These are phyloP conservation scores for Gomphus bonarii DNA, from an alignment of 1,284 basidiomycete species.

Conservation along the genomic window DNA sequence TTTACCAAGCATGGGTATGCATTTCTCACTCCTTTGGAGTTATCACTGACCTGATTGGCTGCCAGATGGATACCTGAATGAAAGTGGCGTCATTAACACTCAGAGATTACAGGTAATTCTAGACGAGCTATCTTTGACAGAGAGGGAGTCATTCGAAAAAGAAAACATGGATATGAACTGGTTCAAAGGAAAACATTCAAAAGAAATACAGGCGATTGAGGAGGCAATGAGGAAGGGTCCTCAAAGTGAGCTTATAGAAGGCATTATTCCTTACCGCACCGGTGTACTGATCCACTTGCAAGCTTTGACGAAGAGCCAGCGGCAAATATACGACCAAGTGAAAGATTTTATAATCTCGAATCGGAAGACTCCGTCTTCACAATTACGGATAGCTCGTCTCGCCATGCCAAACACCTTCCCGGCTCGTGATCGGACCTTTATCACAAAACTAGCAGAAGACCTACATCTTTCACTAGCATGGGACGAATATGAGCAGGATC, in stretches of 20 bases:
- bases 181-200: conserved; percentile 83
- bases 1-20: conserved; percentile 67
- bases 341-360: conserved; percentile 61
- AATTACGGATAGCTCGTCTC: conserved; percentile 34
- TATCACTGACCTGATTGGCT: conserved; percentile 3
- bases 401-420: conserved; percentile 69
- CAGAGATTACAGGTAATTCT: conserved; percentile 79
- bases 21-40: not conserved
- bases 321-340: conserved; percentile 67
- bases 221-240: conserved; percentile 22
- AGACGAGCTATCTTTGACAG: conserved; percentile 81
- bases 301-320: conserved; percentile 69
- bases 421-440: conserved; percentile 69
- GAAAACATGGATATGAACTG: conserved; percentile 84
- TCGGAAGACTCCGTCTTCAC: conserved; percentile 28
- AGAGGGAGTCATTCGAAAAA: conserved; percentile 83
- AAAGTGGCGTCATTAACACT: conserved; percentile 76
- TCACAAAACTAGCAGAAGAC: conserved; percentile 63
- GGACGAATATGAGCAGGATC: conserved; percentile 83
- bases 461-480: conserved; percentile 70
- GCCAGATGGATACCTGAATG: conserved; percentile 88
- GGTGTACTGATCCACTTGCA: not conserved
- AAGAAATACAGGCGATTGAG: conserved; percentile 55
- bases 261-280: not conserved
- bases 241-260: not conserved